These are phyloP conservation scores for Aspergillus ostianus DNA, from an alignment of 495 filamentous ascomycete species.

Conservation along the genomic window DNA sequence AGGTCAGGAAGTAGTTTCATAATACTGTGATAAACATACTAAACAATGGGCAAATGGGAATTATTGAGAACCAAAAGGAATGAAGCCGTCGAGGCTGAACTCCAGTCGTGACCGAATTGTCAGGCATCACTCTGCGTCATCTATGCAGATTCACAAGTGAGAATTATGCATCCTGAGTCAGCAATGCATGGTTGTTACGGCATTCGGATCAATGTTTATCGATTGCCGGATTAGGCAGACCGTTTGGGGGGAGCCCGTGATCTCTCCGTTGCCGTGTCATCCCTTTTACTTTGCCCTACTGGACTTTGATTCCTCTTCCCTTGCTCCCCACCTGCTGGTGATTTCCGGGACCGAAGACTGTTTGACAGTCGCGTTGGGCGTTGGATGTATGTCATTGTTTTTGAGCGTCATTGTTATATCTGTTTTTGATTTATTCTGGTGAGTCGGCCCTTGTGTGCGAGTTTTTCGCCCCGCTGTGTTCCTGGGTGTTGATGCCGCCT, in stretches of 20 bases:
- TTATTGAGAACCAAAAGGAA: too few relatives aligned
- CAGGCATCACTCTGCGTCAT: conserved; percentile 16
- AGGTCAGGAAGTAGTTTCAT: too few relatives aligned
- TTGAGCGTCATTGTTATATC: conserved; percentile 30
- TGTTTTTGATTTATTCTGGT: conserved; percentile 18
- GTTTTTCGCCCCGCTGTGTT: neutral
- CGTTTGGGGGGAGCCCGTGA: conserved; percentile 31
- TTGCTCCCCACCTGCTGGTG: conserved; percentile 20
- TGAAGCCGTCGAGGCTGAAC: too few relatives aligned
- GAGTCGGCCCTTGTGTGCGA: conserved; percentile 7
- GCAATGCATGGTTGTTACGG: conserved; percentile 28
- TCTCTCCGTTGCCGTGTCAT: conserved; percentile 11
- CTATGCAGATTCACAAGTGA: conserved; percentile 8
- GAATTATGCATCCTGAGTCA: conserved; percentile 26
- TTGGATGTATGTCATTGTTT: conserved; percentile 32
- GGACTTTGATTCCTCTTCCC: conserved; percentile 12
- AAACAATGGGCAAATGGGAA: too few relatives aligned
- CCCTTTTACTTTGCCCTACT: conserved; percentile 11
- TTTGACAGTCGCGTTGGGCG: conserved; percentile 21
- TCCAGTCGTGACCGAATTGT: conserved; percentile 4
- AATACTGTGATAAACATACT: too few relatives aligned
- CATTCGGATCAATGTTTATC: conserved; percentile 40
- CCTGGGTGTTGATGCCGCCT: neutral
- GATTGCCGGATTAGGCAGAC: conserved; percentile 40
- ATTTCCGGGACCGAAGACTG: conserved; percentile 4